These are phyloP conservation scores for Pyrenophora tritici-repentis DNA, from an alignment of 2,329 filamentous ascomycete species.

Conservation along the genomic window DNA sequence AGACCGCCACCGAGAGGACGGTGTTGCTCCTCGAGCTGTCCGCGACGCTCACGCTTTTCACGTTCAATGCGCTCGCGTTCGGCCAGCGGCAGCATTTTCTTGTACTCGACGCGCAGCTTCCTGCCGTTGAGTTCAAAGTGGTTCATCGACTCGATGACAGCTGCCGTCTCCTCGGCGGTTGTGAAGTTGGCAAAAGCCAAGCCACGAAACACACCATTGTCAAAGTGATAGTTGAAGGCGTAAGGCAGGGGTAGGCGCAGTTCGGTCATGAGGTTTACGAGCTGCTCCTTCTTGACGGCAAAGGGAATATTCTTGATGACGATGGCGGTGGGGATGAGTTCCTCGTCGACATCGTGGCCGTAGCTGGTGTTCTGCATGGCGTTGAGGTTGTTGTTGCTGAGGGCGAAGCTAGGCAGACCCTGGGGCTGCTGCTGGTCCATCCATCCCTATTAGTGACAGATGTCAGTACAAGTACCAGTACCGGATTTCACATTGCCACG, in stretches of 20 bases:
- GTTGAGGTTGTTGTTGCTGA: slow-evolving; percentile 44
- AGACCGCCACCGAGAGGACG: slow-evolving; percentile 71
- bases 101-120: slow-evolving; percentile 96
- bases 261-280: slow-evolving; percentile 91
- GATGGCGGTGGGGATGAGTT: slow-evolving; percentile 96
- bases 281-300: slow-evolving; percentile 94
- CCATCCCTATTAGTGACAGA: slow-evolving; percentile 59
- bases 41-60: slow-evolving; percentile 93
- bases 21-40: slow-evolving; percentile 96
- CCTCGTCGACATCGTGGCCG: slow-evolving; percentile 67
- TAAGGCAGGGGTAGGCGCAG: slow-evolving; percentile 93
- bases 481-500: no score
- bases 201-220: slow-evolving; percentile 94
- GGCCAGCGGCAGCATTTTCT: slow-evolving; percentile 96
- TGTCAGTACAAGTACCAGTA: slow-evolving; percentile 6
- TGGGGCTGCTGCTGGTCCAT: slow-evolving; percentile 56
- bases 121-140: slow-evolving; percentile 93
- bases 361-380: slow-evolving; percentile 51
- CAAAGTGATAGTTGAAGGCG: slow-evolving; percentile 99
- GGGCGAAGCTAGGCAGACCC: slow-evolving; percentile 48
- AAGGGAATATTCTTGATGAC: slow-evolving; percentile 99
- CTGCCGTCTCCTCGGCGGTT: slow-evolving; percentile 87
- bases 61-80: slow-evolving; percentile 95
- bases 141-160: slow-evolving; percentile 92
- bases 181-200: slow-evolving; percentile 98